Evolutionary conservation across 768 basidiomycete species (phyloP), one percentile per base, ranked within the genome.

Genomic region (Tricholomella constricta): DNA sequence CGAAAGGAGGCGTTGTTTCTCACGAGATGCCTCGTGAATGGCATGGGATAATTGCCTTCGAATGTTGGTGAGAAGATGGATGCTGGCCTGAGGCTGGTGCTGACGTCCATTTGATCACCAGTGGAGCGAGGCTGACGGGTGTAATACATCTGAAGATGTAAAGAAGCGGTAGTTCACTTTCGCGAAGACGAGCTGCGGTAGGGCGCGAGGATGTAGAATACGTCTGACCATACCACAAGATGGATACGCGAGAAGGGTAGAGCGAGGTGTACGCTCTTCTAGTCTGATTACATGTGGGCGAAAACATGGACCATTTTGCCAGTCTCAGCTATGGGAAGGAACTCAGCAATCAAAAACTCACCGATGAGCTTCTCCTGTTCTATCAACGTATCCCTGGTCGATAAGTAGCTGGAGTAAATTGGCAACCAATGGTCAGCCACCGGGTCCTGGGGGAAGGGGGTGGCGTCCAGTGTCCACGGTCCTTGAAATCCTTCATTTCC

Each of bases 371-470:
- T n/a, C 4, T 51, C 42, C 55, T 45, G 52, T 7, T 37, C 32
- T 10, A 27, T 23, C 23, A 52, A 52, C 4, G 45, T 52, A 6
- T 41, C 42, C 34, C 20, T 29, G 27, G 15, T 41, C 23, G 2
- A 43, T 14, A 22, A 40, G 45, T 32, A 56, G 25, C 19, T 56
- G 49, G 14, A 56, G 35, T 4, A 34, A 3, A 34, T 51, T 52
- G 10, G 50, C 55, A 35, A 56, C 45, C 8, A 56, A 29, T 10
- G 50, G 50, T 7, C 40, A 43, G 17, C 55, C 46, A 17, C 36
- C 27, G 2, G 41, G 50, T 10, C 45, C 50, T 31, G 55, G 50
- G 19, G 45, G 55, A 12, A 56, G 51, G 19, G 45, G 51, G 17
- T 15, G n/a, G n/a, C 45, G 45, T 17, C n/a, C n/a, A n/a, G n/a